Percentiles rank a stretch among this genome's conserved stretches.
Evolutionary conservation across 2,329 filamentous ascomycete genomes (phyloP).

Genomic region (Verticillium dahliae): DNA sequence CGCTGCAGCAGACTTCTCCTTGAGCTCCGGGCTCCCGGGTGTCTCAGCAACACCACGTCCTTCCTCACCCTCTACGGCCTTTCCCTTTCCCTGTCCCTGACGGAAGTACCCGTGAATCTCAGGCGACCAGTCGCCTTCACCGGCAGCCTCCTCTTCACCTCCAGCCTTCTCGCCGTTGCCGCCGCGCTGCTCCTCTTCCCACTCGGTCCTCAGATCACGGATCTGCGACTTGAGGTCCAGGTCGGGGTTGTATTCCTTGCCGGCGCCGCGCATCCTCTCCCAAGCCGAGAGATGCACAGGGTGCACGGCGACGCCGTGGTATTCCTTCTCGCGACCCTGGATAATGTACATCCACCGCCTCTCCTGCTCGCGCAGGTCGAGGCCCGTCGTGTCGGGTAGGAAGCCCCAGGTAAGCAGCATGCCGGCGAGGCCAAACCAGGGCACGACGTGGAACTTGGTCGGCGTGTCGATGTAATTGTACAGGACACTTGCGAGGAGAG

Average conservation of each 20-base stretch:
- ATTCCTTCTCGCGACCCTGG: constrained; percentile 68
- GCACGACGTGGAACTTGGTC: constrained; percentile 84
- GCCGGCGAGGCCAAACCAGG: constrained; percentile 89
- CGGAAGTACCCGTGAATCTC: background rate
- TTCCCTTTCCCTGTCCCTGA: background rate
- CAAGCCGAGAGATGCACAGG: constrained; percentile 80
- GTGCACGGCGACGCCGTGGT: constrained; percentile 91
- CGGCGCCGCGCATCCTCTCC: constrained; percentile 73
- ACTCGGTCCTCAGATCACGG: constrained; percentile 66
- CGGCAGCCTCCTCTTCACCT: constrained; percentile 43
- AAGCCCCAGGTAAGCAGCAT: constrained; percentile 78
- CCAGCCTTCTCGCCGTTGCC: background rate
- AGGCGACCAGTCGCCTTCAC: constrained; percentile 22
- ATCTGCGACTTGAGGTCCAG: constrained; percentile 80
- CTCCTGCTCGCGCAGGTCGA: constrained; percentile 96
- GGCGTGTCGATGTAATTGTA: constrained; percentile 91
- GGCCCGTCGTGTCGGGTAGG: constrained; percentile 93
- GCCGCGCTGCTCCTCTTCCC: constrained; percentile 41
- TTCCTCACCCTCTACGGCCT: background rate
- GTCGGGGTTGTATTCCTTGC: constrained; percentile 78
- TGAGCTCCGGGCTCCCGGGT: background rate
- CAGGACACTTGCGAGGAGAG: constrained; percentile 76
- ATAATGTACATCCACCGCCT: constrained; percentile 87
- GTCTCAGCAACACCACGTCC: background rate
- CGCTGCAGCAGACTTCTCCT: background rate